Base-by-base conservation (phyloP, 202 grass and related monocot species). In the Schoenoplectus tabernaemontani region DNA sequence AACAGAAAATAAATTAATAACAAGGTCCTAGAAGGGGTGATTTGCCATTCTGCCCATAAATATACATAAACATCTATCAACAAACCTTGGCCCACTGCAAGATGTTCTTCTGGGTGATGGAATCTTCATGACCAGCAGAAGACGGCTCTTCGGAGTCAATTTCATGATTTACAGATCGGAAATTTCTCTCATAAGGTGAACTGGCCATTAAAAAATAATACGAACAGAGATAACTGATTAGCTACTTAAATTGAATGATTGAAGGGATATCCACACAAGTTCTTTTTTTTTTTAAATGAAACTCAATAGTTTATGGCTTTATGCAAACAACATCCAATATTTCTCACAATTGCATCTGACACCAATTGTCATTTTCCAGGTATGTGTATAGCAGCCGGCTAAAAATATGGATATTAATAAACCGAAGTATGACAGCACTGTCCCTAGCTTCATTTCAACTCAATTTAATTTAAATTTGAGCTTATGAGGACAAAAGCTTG, bases 41-140 rank as follows among this genome's bases (percentile, higher is more conserved):
- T 59, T 38, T 70, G 34, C 15, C 26, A 47, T 34, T 19, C 19
- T 36, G 28, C 30, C 9, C 71, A 10, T 36, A 34, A 56, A 34
- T 16, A 1, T 28, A 28, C 28, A 28, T 34, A 9, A 4, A 36
- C 48, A 34, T 9, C 19, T 56, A 56, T 75, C 47, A 83, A 63
- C 76, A 63, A 82, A 99, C 92, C 96, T 96, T 89, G 38, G 96
- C 90, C 96, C 96, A 99, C 75, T 93, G 87, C 57, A 93, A 87
- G 87, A 99, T 89, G 75, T 83, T 89, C 41, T 63, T 80, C 60
- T 93, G 90, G 47, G 70, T 85, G 74, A 83, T 84, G 61, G 87
- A 85, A 77, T 98, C 91, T 75, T 91, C 92, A 54, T 98, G 86
- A 39, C 92, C 86, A 11, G 89, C 90, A 16, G 96, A 95, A 85